Base-by-base conservation (phyloP, 495 filamentous ascomycete genomes). In the Opeltia flavorubescens region DNA sequence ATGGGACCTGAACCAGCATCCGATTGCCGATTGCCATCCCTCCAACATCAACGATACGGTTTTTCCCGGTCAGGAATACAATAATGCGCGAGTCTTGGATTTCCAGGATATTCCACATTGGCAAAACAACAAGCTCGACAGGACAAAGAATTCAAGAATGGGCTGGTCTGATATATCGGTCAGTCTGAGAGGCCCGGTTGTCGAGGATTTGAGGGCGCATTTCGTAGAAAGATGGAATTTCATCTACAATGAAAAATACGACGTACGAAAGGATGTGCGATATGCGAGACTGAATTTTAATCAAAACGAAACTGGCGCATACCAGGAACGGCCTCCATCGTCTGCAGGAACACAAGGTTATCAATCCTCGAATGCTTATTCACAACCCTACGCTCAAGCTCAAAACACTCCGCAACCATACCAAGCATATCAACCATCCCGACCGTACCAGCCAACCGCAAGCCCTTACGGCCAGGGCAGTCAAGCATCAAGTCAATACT, bases 221-320 rank as follows among this genome's bases (percentile, higher is more conserved):
- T 96, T 96, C 55, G 70, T 79, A 11, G 78, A 94, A 52, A 69
- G 89, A 49, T 96, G 89, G 89, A 94, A 95, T 63, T 95, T 84
- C 59, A 91, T 96, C 46, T 94, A 78, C 47, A 69, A 79, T 41
- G 72, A 78, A 40, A 96, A 95, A 61, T 96, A 96, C 58, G 63
- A 69, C 46, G 70, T 74, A 24, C 73, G 78, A 17, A 72, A 83
- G 42, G 66, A 80, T 18, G 58, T 66, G 11, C 73, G 81, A 45
- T 94, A 88, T 53, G 53, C 59, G 5, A 68, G 59, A 33, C 63
- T 91, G 18, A 57, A 64, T 4, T 53, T 68, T 8, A 55, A 51
- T 31, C 43, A 55, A 28, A 51, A 55, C 23, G 17, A 40, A 9
- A n/a, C 52, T 5, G 51, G 51, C 42, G 56, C 33, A 34, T 40